Evolutionary conservation across 2,329 filamentous ascomycete genomes (phyloP).

Genomic region (Cercospora beticola): DNA sequence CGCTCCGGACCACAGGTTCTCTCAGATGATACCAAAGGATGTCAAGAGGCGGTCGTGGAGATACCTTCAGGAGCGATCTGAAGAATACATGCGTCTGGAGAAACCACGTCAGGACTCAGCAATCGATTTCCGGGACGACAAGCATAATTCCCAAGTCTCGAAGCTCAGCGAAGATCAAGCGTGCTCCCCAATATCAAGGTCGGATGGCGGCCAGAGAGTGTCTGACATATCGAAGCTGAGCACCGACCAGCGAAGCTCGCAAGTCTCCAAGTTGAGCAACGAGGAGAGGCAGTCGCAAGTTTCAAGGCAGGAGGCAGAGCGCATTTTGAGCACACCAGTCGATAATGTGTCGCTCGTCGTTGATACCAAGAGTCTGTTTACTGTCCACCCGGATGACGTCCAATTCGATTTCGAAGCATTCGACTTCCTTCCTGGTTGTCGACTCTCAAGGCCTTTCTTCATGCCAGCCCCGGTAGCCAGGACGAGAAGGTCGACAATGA

Average conservation of each 20-base stretch:
- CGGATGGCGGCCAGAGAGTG: not conserved
- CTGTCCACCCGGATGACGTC: conserved; percentile 3
- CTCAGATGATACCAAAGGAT: conserved; percentile 4
- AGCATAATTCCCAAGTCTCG: not conserved
- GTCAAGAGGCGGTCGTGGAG: conserved; percentile 9
- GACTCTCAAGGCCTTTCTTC: conserved; percentile 4
- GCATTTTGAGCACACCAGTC: not conserved
- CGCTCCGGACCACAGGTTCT: not conserved
- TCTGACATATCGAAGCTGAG: conserved; percentile 2
- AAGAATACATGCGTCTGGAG: not conserved
- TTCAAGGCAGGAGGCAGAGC: not conserved
- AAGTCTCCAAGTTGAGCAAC: not conserved
- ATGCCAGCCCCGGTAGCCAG: conserved; percentile 4
- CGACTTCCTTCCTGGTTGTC: conserved; percentile 6
- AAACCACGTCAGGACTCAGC: conserved; percentile 8
- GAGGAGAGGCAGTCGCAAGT: not conserved
- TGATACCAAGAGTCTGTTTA: conserved; percentile 2
- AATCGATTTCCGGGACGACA: not conserved
- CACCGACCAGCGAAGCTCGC: not conserved
- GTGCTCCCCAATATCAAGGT: not conserved
- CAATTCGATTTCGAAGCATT: conserved; percentile 6
- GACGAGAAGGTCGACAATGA: conserved; percentile 4
- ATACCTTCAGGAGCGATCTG: not conserved
- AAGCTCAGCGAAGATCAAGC: conserved; percentile 8
- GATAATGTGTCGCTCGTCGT: not conserved